Conservation (phyloP, 306 rosid genomes). For the Arachis hypogaea region DNA sequence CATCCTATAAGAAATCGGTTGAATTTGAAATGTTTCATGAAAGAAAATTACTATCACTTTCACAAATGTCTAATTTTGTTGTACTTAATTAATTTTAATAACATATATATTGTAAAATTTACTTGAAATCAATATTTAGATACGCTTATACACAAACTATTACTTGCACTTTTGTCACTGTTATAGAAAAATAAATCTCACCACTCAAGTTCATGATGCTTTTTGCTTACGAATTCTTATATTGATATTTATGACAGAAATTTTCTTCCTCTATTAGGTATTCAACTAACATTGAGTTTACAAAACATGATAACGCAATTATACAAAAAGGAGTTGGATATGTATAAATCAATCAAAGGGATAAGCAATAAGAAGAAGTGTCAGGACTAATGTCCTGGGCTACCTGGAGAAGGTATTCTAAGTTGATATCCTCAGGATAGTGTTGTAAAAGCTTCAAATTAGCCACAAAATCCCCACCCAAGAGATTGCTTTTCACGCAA, state of each 20-base stretch:
- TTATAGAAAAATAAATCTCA: background rate
- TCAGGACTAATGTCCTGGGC: conserved; percentile 69
- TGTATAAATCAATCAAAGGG: conserved; percentile 37
- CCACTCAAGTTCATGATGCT: background rate
- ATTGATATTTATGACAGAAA: conserved; percentile 1
- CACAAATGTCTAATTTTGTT: too few species aligned
- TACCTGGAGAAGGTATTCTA: conserved; percentile 73
- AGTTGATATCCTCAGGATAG: conserved; percentile 65
- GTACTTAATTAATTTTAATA: too few species aligned
- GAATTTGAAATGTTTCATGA: too few species aligned
- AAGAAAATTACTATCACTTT: too few species aligned
- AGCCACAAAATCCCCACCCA: conserved; percentile 74
- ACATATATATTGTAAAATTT: too few species aligned
- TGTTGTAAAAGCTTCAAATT: conserved; percentile 75
- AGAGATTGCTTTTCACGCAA: conserved; percentile 61
- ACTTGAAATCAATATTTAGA: too few species aligned
- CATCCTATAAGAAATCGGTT: too few species aligned
- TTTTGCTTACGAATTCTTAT: conserved; percentile 22
- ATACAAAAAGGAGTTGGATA: conserved; percentile 10
- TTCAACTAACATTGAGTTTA: conserved; percentile 10
- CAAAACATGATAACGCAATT: conserved; percentile 21
- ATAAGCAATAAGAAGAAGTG: conserved; percentile 56
- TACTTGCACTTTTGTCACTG: too few species aligned
- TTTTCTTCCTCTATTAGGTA: conserved; percentile 14
- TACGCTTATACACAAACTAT: too few species aligned